Evolutionary conservation across 1,139 yeast genomes (phyloP).

Genomic region (Chernovozyma sophiae-reginae): DNA sequence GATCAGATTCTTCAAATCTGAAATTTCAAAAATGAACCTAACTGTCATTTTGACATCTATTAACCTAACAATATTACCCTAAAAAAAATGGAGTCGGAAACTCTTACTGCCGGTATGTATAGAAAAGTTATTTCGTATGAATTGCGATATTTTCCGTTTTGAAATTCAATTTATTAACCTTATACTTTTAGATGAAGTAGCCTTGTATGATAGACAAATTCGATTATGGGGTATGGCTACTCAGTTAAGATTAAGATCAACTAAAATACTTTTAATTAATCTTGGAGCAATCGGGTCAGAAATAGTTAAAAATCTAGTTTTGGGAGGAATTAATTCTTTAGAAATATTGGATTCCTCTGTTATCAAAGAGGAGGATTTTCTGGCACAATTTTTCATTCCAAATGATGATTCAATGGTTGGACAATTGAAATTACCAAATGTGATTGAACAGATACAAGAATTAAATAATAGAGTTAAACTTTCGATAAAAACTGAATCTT

Average conservation of each 20-base stretch:
- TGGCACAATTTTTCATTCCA: slow-evolving; percentile 75
- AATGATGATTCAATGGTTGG: slow-evolving; percentile 49
- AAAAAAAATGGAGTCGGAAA: neutral
- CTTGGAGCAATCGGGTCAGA: slow-evolving; percentile 76
- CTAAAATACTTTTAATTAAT: slow-evolving; percentile 65
- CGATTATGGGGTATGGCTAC: slow-evolving; percentile 97
- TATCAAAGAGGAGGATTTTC: slow-evolving; percentile 62
- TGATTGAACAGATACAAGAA: slow-evolving; percentile 53
- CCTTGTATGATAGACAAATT: slow-evolving; percentile 91
- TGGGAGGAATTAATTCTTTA: slow-evolving; percentile 83
- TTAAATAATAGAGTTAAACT: slow-evolving; percentile 75
- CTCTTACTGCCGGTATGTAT: neutral
- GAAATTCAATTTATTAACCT: neutral
- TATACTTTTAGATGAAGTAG: slow-evolving; percentile 62
- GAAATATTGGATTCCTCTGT: slow-evolving; percentile 60
- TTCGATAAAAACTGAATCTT: slow-evolving; percentile 31
- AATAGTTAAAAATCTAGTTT: slow-evolving; percentile 74
- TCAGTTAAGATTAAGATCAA: slow-evolving; percentile 72
- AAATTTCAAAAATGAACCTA: no score
- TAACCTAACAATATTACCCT: no score
- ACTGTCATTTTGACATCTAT: no score
- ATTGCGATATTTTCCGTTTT: neutral
- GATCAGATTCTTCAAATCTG: no score
- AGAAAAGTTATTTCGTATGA: no score
- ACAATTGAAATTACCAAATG: slow-evolving; percentile 49